phyloP scores from a whole-genome alignment of 768 basidiomycete genomes.

The Hericium coralloides region DNA sequence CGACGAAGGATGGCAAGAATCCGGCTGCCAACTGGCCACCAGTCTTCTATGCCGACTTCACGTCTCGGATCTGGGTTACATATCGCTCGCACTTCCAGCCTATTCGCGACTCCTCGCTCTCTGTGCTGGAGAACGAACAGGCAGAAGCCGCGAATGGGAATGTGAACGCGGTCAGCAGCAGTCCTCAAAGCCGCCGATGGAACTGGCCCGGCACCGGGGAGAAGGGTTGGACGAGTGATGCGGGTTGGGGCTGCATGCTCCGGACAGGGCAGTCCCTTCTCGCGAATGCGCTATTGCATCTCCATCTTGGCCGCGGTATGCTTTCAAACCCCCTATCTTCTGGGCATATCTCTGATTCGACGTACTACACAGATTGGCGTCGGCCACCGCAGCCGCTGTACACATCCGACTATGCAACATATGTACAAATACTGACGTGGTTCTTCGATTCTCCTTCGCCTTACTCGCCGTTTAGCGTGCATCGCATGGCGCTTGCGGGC shows the following conservation, averaged over 20 bases:
- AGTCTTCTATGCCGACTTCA: constrained; percentile 83
- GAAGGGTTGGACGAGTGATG: constrained; percentile 77
- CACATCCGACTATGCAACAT: constrained; percentile 68
- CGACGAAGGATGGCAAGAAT: constrained; percentile 14
- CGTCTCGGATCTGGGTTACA: constrained; percentile 82
- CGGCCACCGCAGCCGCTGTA: constrained; percentile 52
- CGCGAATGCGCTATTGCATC: constrained; percentile 67
- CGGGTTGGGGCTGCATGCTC: constrained; percentile 91
- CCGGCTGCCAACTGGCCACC: constrained; percentile 50
- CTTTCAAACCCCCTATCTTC: constrained; percentile 1
- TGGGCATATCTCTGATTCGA: constrained; percentile 1
- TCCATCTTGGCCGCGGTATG: constrained; percentile 70
- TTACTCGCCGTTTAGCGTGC: constrained; percentile 86
- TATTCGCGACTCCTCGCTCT: constrained; percentile 56
- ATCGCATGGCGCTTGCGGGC: constrained; percentile 91
- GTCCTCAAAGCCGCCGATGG: constrained; percentile 46
- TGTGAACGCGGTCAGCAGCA: constrained; percentile 15
- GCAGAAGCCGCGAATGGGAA: constrained; percentile 16
- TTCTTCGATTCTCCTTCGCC: constrained; percentile 87
- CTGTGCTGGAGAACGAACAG: constrained; percentile 27
- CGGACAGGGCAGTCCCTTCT: constrained; percentile 79
- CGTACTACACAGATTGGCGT: constrained; percentile 62
- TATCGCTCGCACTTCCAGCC: constrained; percentile 84
- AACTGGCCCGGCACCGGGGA: constrained; percentile 56
- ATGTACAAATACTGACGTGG: constrained; percentile 90